Base-by-base conservation (phyloP, 176 grass and related monocot species). In the Eremochloa ophiuroides region DNA sequence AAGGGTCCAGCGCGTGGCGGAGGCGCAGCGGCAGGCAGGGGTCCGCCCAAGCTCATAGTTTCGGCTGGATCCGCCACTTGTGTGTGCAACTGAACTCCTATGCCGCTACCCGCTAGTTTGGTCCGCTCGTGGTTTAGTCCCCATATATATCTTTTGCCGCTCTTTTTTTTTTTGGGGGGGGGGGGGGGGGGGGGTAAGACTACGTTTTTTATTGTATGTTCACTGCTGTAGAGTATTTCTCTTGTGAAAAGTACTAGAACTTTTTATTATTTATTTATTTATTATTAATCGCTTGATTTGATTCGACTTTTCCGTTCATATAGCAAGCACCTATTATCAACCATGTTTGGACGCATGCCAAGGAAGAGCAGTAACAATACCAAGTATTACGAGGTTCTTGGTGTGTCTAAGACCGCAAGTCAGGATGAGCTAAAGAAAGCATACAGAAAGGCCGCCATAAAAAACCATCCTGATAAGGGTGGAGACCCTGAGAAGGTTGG, bases 381-480 rank as follows among this genome's bases (percentile, higher is more conserved):
- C 37, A 95, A 93, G 86, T 98, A 98, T 22, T 98, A 98, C 18
- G 95, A 98, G 73, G 83, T 95, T 58, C 95, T 98, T 73, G 92
- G 90, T 62, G 95, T 98, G 12, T 85, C 92, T 5, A 98, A 95
- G 83, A 84, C 58, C 56, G 95, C 95, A 77, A 91, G 35, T 37
- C 92, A 71, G 53, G 92, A 95, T 82, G 95, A 95, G 43, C 58
- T 98, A 47, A 95, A 98, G 95, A 98, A 93, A 79, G 95, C 95
- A 29, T 98, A 93, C 30, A 72, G 84, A 41, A 98, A 93, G 48
- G 88, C 95, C 14, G 95, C 92, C 38, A 98, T 98, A 14, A 95
- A 93, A 61, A 95, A 95, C 60, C 95, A 98, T 50, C 95, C 95
- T 46, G 92, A 98, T 26, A 98, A 98, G 92, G 95, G 92, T 69